These are phyloP conservation scores for Hygrophorus russula DNA, from an alignment of 768 basidiomycete species.

Conservation along the genomic window DNA sequence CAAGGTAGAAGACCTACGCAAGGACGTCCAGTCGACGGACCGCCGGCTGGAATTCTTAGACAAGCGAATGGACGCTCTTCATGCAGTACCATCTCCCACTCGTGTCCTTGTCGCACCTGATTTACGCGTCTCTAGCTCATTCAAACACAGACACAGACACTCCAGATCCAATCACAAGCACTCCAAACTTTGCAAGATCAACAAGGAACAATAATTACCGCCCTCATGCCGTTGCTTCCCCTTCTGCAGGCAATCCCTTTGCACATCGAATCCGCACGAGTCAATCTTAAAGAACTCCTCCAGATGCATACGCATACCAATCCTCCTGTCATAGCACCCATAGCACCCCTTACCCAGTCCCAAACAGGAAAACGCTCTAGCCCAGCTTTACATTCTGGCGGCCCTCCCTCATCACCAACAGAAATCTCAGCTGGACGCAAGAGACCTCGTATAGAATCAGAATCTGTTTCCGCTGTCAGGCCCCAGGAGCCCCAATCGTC, in stretches of 20 bases:
- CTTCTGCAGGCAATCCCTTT: conserved; percentile 47
- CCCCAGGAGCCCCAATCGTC: not conserved
- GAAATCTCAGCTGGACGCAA: not conserved
- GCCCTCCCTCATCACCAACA: not conserved
- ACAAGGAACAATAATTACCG: conserved; percentile 41
- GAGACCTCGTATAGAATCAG: not conserved
- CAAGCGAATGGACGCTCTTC: conserved; percentile 45
- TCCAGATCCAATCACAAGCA: conserved; percentile 44
- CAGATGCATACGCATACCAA: conserved; percentile 9
- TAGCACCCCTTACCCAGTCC: conserved; percentile 2
- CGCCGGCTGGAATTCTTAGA: conserved; percentile 34
- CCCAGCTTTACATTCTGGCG: conserved; percentile 8
- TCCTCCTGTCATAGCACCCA: not conserved
- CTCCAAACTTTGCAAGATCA: conserved; percentile 55
- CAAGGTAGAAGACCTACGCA: conserved; percentile 26
- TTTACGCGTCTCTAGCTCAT: not conserved
- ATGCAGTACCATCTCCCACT: conserved; percentile 25
- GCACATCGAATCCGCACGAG: conserved; percentile 38
- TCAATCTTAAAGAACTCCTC: conserved; percentile 20
- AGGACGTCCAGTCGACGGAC: conserved; percentile 22
- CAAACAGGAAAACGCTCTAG: conserved; percentile 12
- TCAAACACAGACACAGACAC: conserved; percentile 30
- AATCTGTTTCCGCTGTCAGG: not conserved
- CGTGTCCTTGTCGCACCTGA: not conserved
- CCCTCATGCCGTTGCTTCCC: conserved; percentile 49